Percentiles rank a stretch among this genome's conserved stretches.
Evolutionary conservation across 176 grass and related monocot genomes (phyloP).

Genomic region (Oryza officinalis): DNA sequence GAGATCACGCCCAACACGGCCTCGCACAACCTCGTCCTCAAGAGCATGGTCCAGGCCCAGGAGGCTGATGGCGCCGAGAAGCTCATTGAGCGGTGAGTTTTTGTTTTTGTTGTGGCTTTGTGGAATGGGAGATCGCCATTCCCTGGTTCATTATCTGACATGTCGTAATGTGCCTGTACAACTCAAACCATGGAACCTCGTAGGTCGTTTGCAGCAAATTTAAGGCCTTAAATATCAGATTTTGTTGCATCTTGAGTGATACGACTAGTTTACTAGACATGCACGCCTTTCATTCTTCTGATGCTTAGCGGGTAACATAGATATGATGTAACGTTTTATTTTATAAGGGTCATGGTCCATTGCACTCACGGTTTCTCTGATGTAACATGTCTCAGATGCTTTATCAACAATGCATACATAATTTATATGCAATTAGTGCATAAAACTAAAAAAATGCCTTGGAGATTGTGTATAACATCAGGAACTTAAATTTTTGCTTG

Average conservation of each 20-base stretch:
- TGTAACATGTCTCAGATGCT: background rate
- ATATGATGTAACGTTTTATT: background rate
- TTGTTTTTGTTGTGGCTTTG: background rate
- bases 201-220: background rate
- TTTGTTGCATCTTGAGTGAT: background rate
- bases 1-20: slow-evolving; percentile 71
- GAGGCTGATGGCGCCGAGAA: slow-evolving; percentile 39
- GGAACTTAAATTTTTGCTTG: background rate
- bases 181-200: background rate
- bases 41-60: slow-evolving; percentile 36
- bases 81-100: slow-evolving; percentile 47
- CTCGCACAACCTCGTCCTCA: slow-evolving; percentile 91
- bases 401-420: background rate
- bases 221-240: background rate
- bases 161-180: background rate
- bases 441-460: slow-evolving; percentile 21
- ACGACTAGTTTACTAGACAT: background rate
- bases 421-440: background rate
- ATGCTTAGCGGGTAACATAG: background rate
- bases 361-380: background rate
- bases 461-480: background rate
- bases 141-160: background rate
- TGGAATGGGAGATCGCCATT: background rate
- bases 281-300: background rate
- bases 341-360: background rate